Evolutionary conservation across 2,329 filamentous ascomycete species (phyloP), one percentile per base, ranked within the genome.

Genomic region (Alternaria conjuncta): DNA sequence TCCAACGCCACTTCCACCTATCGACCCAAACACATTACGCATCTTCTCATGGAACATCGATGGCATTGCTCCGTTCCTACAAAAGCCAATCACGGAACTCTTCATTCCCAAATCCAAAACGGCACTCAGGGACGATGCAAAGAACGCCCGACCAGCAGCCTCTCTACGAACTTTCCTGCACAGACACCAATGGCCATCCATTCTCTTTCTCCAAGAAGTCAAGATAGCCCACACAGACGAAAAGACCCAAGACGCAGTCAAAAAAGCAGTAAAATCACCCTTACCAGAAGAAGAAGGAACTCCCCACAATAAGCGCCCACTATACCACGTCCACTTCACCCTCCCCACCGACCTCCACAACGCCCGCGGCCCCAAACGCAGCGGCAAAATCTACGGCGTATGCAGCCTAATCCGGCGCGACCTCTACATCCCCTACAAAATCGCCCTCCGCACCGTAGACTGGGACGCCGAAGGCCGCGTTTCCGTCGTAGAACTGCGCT

Each of bases 381-480:
- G 80, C 2, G 82, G 85, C 2, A 86, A 82, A 63, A 75, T 87
- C 1, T 86, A 87, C 65, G 85, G 86, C 12, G 84, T 88, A 2
- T 84, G 81, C 26, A 83, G 82, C 23, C 80, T 87, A 47, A 68
- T 87, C 13, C 79, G 85, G 3, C 71, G 78, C 11, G 84, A 86
- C 66, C 81, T 85, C 30, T 54, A 53, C 55, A 15, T 53, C 2
- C 36, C 12, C 0, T 70, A 62, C 41, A 30, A 53, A 0, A 23
- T 67, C 28, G 55, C 55, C 6, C 15, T 72, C 0, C 77, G 82
- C 8, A 79, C 77, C 0, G 83, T 85, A 0, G 73, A 80, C 10
- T 87, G 84, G 85, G 85, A 87, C 57, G 67, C 75, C 2, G 85
- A 87, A 78, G 86, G 85, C 4, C 80, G 85, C 0, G 79, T 87